Conservation (phyloP, 805 yeast genomes). For the Kodamaea restingae region DNA sequence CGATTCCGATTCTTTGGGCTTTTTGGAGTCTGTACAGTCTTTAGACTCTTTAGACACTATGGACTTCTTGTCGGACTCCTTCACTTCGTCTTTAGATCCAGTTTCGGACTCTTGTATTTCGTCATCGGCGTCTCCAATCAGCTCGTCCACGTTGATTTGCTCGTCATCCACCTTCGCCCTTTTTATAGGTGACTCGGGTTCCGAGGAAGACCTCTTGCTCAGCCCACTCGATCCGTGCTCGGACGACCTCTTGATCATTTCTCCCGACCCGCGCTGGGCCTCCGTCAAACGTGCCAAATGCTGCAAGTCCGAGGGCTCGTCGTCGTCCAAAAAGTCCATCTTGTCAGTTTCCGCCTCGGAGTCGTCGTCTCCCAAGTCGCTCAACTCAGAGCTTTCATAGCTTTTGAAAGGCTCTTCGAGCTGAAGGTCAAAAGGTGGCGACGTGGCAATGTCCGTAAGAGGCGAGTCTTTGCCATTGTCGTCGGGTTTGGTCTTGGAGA, state of each 20-base stretch:
- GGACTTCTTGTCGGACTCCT: too few species aligned
- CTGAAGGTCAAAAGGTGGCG: slow-evolving; percentile 35
- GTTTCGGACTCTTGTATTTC: slow-evolving; percentile 5
- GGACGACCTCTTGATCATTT: too few species aligned
- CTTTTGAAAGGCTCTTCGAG: slow-evolving; percentile 16
- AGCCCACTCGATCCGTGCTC: too few species aligned
- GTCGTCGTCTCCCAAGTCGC: slow-evolving; percentile 55
- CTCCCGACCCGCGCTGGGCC: slow-evolving; percentile 23
- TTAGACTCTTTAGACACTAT: too few species aligned
- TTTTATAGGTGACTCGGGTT: not conserved
- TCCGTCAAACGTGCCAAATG: slow-evolving; percentile 40
- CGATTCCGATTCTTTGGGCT: too few species aligned
- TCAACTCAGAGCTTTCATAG: slow-evolving; percentile 41
- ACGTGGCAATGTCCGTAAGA: slow-evolving; percentile 38
- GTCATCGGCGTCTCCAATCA: slow-evolving; percentile 6
- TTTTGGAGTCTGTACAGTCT: too few species aligned
- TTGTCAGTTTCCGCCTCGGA: slow-evolving; percentile 92
- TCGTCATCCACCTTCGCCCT: not conserved
- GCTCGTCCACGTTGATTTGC: not conserved
- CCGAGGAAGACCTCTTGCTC: not conserved
- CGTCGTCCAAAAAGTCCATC: slow-evolving; percentile 55
- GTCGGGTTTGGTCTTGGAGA: not conserved
- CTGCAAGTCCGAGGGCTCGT: slow-evolving; percentile 31
- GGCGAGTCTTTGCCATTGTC: slow-evolving; percentile 32
- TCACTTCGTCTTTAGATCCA: too few species aligned